Evolutionary conservation across 83 land plant species (phyloP).

Genomic region (Diphasiastrum complanatum): DNA sequence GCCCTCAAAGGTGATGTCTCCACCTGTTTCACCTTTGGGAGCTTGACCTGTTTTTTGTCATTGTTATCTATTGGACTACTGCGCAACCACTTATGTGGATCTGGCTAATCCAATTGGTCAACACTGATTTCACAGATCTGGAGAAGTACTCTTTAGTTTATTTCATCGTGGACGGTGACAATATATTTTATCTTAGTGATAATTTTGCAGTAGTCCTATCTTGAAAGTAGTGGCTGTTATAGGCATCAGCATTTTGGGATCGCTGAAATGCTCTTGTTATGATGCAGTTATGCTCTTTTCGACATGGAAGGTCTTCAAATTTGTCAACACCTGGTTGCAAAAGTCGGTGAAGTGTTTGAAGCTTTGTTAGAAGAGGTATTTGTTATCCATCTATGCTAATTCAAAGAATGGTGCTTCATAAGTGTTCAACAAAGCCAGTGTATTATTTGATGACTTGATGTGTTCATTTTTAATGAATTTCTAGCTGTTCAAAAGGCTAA

Average conservation of each 20-base stretch:
- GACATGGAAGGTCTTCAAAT: constrained; percentile 87
- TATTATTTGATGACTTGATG: background rate
- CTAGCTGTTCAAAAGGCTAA: background rate
- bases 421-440: background rate
- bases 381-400: background rate
- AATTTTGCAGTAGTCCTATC: no score
- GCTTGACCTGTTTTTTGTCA: background rate
- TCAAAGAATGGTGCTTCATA: background rate
- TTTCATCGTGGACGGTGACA: no score
- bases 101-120: no score
- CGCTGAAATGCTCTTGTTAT: background rate
- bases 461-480: background rate
- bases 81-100: background rate
- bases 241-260: background rate
- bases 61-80: background rate
- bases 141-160: background rate
- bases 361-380: constrained; percentile 64
- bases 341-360: constrained; percentile 76
- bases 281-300: constrained; percentile 83
- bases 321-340: constrained; percentile 57
- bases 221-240: background rate
- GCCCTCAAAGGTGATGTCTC: constrained; percentile 20
- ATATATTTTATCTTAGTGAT: no score
- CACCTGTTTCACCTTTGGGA: constrained; percentile 12
- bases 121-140: no score